Base-by-base conservation (phyloP, 2,329 filamentous ascomycete species). In the Endoconidiophora laricicola region DNA sequence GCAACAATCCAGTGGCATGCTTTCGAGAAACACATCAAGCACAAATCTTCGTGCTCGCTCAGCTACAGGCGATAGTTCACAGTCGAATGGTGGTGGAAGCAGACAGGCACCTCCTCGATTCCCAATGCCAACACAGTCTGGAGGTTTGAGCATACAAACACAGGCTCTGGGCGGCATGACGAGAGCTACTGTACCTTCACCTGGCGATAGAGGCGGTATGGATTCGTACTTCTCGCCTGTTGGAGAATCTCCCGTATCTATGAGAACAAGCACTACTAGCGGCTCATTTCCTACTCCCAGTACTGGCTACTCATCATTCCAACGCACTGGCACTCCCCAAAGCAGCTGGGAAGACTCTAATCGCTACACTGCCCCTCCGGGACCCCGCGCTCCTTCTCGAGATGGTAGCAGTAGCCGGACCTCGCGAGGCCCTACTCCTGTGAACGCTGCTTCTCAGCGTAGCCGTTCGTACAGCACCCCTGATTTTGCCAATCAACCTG, bases 221-320 rank as follows among this genome's bases (percentile, higher is more conserved):
- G 86, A 87, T 52, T 95, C 88, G 3, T 96, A 95, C 65, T 98
- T 98, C 64, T 96, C 90, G 0, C 91, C 91, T 0, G 74, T 81
- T 2, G 75, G 73, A 33, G 88, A 95, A 49, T 86, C 84, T 0
- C 84, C 85, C 7, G 78, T 79, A 41, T 86, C 82, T 12, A 81
- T 81, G 22, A 74, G 85, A 46, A 81, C 83, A 6, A 88, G 83
- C 61, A 78, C 78, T 1, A 74, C 84, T 4, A 86, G 84, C 39
- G 78, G 79, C 43, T 80, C 87, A 61, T 93, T 87, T 58, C 61
- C 64, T 1, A 60, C 63, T 1, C 64, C 65, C n/a, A 39, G 46
- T 36, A 62, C 64, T 3, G 62, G 65, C 18, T 76, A 73, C 55
- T 78, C 79, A 1, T 44, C 40, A 14, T 93, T 94, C 59, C 81